Evolutionary conservation across 495 filamentous ascomycete genomes (phyloP).

Genomic region (Penicillium turbatum): DNA sequence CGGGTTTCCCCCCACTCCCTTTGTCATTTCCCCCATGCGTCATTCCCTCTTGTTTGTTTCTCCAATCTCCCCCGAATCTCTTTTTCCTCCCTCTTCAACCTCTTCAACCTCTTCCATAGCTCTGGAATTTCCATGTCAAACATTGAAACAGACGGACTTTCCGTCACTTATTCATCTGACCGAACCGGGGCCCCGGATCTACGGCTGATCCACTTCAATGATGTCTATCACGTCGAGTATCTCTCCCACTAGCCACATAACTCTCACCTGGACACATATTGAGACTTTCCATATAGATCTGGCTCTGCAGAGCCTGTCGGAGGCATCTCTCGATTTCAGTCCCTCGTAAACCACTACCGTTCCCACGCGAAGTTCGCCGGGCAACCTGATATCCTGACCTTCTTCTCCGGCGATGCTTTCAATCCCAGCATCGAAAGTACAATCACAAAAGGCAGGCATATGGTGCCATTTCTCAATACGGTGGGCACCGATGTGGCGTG

Average conservation of each 20-base stretch:
- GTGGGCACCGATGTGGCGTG: constrained; percentile 71
- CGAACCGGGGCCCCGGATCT: constrained; percentile 59
- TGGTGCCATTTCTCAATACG: constrained; percentile 83
- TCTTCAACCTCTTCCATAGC: not conserved
- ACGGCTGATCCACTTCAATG: constrained; percentile 84
- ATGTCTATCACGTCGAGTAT: constrained; percentile 84
- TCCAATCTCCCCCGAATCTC: constrained; percentile 1
- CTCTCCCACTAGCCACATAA: not conserved
- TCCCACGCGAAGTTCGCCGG: constrained; percentile 50
- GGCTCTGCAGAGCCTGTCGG: constrained; percentile 77
- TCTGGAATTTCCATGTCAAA: constrained; percentile 24
- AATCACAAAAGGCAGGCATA: constrained; percentile 83
- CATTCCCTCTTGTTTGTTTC: constrained; percentile 5
- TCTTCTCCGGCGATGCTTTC: constrained; percentile 91
- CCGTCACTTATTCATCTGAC: constrained; percentile 52
- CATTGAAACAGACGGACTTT: constrained; percentile 33
- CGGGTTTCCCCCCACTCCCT: not conserved
- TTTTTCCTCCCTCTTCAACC: not conserved
- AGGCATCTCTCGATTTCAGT: constrained; percentile 73
- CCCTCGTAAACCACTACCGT: constrained; percentile 70
- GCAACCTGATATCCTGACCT: constrained; percentile 64
- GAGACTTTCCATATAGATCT: constrained; percentile 25
- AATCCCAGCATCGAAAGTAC: constrained; percentile 84
- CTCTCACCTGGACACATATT: not conserved
- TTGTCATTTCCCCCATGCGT: constrained; percentile 11